Conservation (phyloP, 768 basidiomycete genomes). For the Dioszegia crocea region DNA sequence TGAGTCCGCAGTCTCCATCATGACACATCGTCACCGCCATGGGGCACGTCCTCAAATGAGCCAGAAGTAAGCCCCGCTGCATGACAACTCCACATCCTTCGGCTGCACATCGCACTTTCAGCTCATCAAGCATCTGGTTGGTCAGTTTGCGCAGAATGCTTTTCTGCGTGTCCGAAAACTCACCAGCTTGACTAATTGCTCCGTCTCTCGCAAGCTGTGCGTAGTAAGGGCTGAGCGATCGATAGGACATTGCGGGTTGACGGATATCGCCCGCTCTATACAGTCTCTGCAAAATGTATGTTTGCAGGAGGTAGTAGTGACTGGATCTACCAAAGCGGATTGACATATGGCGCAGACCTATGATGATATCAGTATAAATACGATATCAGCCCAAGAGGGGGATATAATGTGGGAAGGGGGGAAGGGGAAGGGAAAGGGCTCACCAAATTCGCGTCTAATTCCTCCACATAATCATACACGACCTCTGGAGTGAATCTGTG, state of each 20-base stretch:
- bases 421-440: too few relatives aligned
- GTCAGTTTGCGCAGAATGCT: not conserved
- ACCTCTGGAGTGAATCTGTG: constrained; percentile 19
- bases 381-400: not conserved
- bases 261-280: constrained; percentile 64
- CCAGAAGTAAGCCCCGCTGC: constrained; percentile 31
- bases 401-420: not conserved
- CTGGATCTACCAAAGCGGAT: constrained; percentile 60
- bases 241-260: constrained; percentile 73
- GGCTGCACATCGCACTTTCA: constrained; percentile 31
- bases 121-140: constrained; percentile 31
- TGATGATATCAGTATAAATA: not conserved
- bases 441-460: constrained; percentile 39
- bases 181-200: constrained; percentile 35
- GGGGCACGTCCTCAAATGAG: constrained; percentile 24
- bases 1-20: constrained; percentile 29
- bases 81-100: constrained; percentile 30
- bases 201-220: constrained; percentile 23
- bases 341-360: constrained; percentile 42
- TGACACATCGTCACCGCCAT: constrained; percentile 28
- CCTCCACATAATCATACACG: constrained; percentile 39
- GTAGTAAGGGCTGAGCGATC: constrained; percentile 66
- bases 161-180: not conserved
- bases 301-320: constrained; percentile 67
- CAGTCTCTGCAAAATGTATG: constrained; percentile 87